These are phyloP conservation scores for Galeopsis tetrahit DNA, from an alignment of 257 asterid species.

Conservation along the genomic window DNA sequence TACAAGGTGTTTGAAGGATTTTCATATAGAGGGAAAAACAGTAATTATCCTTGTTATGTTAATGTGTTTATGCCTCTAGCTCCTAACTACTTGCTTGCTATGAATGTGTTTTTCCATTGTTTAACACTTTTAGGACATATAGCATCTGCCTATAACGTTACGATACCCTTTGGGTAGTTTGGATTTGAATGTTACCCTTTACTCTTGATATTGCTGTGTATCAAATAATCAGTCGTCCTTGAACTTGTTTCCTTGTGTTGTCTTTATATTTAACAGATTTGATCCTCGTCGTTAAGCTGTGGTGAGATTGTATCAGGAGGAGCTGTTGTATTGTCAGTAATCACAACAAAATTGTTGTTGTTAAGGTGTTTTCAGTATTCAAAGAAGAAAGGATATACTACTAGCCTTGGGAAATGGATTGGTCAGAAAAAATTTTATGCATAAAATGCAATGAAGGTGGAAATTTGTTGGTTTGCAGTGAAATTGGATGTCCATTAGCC, in stretches of 20 bases:
- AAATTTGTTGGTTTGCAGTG: slow-evolving; percentile 65
- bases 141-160: not conserved
- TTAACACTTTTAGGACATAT: not conserved
- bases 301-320: slow-evolving; percentile 11
- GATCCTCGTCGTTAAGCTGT: slow-evolving; percentile 14
- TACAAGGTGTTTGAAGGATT: not conserved
- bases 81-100: not conserved
- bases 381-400: slow-evolving; percentile 10
- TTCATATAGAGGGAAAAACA: not conserved
- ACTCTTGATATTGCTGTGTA: slow-evolving; percentile 3
- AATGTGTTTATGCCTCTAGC: slow-evolving; percentile 14
- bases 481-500: slow-evolving; percentile 65
- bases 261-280: slow-evolving; percentile 18
- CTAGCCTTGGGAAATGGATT: slow-evolving; percentile 49
- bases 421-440: slow-evolving; percentile 51
- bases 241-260: slow-evolving; percentile 11
- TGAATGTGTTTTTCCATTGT: slow-evolving; percentile 1
- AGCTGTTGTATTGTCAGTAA: slow-evolving; percentile 6
- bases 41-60: not conserved
- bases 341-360: not conserved
- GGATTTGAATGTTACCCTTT: not conserved
- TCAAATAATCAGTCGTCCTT: not conserved
- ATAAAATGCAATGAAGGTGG: slow-evolving; percentile 72
- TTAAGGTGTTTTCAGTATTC: slow-evolving; percentile 22
- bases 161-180: not conserved